These are phyloP conservation scores for Pythium pyrilobum DNA, from an alignment of 352 stramenopile genomes.

Conservation along the genomic window DNA sequence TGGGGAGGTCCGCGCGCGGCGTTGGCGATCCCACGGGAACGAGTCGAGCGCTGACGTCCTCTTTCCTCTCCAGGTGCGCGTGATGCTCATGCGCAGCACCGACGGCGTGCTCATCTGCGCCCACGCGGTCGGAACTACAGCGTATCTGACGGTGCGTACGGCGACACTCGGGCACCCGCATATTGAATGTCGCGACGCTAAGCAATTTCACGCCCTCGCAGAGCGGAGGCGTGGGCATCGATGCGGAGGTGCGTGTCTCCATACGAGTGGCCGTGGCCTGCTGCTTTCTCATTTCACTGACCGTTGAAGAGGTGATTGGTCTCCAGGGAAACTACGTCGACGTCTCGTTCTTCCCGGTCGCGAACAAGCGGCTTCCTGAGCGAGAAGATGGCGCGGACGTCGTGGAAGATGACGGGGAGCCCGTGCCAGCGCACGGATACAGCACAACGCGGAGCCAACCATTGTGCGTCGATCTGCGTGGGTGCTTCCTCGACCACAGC, in stretches of 20 bases:
- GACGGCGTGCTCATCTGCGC: constrained; percentile 57
- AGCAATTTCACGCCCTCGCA: too few relatives aligned
- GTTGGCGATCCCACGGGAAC: too few relatives aligned
- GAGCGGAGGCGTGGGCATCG: constrained; percentile 26
- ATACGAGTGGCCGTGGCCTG: neutral
- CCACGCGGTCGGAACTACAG: constrained; percentile 24
- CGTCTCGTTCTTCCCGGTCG: neutral
- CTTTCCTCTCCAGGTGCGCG: constrained; percentile 25
- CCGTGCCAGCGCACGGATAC: neutral
- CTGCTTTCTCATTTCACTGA: neutral
- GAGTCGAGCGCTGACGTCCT: neutral
- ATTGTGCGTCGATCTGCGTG: constrained; percentile 42
- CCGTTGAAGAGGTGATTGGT: neutral
- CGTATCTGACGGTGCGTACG: constrained; percentile 40
- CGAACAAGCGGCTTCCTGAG: neutral
- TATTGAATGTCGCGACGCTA: neutral
- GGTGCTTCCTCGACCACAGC: constrained; percentile 38
- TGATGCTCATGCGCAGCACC: constrained; percentile 28
- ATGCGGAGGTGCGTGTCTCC: neutral
- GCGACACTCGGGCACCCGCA: neutral
- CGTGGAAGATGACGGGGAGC: neutral
- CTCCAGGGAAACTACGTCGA: constrained; percentile 3
- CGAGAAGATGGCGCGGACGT: neutral
- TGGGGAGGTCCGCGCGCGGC: constrained; percentile 28
- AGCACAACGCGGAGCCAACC: neutral